Evolutionary conservation across 2,329 filamentous ascomycete species (phyloP).

Genomic region (Aspergillus novofumigatus): DNA sequence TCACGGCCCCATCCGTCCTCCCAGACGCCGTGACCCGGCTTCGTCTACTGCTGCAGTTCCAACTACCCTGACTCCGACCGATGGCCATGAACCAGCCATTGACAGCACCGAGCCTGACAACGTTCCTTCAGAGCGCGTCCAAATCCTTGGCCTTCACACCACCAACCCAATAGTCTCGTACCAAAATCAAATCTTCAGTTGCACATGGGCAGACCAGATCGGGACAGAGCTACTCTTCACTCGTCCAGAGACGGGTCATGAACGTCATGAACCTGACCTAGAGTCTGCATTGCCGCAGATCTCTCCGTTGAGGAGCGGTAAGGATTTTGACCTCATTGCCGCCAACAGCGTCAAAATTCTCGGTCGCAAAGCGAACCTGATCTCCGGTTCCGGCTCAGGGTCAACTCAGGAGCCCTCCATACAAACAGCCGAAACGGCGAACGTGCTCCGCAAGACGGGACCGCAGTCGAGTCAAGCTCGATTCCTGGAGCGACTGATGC

Average conservation of each 20-base stretch:
- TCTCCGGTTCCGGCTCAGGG: constrained; percentile 37
- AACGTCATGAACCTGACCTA: constrained; percentile 21
- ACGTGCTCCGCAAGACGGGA: constrained; percentile 22
- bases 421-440: background rate
- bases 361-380: constrained; percentile 60
- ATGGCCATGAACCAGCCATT: constrained; percentile 34
- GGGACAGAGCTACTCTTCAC: constrained; percentile 79
- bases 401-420: constrained; percentile 1
- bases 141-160: constrained; percentile 79
- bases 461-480: constrained; percentile 41
- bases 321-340: constrained; percentile 66
- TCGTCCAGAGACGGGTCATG: constrained; percentile 33
- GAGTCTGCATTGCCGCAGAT: constrained; percentile 43
- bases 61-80: constrained; percentile 4
- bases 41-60: background rate
- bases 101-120: constrained; percentile 33
- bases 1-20: constrained; percentile 35
- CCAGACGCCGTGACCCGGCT: constrained; percentile 23
- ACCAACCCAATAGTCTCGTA: constrained; percentile 74
- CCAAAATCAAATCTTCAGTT: constrained; percentile 71
- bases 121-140: constrained; percentile 49
- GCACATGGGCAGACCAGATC: constrained; percentile 75
- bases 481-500: constrained; percentile 64
- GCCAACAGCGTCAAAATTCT: constrained; percentile 66
- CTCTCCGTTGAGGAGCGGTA: constrained; percentile 39